phyloP scores from a whole-genome alignment of 78 protist genomes.

The Carpediemonas membranifera region DNA sequence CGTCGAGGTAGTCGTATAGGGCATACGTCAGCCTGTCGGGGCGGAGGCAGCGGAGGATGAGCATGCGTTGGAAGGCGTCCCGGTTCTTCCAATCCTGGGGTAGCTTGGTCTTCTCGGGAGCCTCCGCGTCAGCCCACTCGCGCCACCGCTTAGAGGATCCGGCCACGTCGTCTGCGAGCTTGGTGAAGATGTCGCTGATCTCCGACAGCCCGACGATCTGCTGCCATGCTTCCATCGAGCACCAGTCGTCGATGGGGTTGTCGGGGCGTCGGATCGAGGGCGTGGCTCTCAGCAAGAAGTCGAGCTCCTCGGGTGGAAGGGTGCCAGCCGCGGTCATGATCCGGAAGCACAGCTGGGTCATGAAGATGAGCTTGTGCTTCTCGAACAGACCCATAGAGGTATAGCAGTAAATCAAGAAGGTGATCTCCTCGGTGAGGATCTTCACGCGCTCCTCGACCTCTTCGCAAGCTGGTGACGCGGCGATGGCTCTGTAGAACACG shows the following conservation, averaged over 20 bases:
- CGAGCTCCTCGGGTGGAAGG: constrained; percentile 10
- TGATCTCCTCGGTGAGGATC: constrained; percentile 3
- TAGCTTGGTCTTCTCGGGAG: constrained; percentile 59
- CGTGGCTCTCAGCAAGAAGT: constrained; percentile 18
- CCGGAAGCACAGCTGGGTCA: constrained; percentile 35
- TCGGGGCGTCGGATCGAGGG: not conserved
- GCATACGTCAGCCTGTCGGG: constrained; percentile 69
- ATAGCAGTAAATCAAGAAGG: constrained; percentile 28
- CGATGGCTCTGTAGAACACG: constrained; percentile 55
- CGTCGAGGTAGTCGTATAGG: constrained; percentile 34
- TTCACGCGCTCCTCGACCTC: not conserved
- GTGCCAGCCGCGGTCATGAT: constrained; percentile 10
- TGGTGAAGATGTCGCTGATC: constrained; percentile 37
- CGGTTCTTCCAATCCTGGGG: constrained; percentile 70
- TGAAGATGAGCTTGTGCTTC: constrained; percentile 55
- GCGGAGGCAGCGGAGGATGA: constrained; percentile 58
- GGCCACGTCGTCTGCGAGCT: constrained; percentile 50
- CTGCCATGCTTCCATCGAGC: constrained; percentile 42
- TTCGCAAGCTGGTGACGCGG: not conserved
- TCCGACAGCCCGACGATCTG: constrained; percentile 19
- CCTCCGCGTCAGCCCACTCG: constrained; percentile 47
- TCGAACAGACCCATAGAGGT: constrained; percentile 55
- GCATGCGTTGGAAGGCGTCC: constrained; percentile 41
- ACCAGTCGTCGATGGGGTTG: constrained; percentile 29
- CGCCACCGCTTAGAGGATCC: constrained; percentile 56